Conservation (phyloP, 2,329 filamentous ascomycete species). For the Sarocladiaceae sp. region DNA sequence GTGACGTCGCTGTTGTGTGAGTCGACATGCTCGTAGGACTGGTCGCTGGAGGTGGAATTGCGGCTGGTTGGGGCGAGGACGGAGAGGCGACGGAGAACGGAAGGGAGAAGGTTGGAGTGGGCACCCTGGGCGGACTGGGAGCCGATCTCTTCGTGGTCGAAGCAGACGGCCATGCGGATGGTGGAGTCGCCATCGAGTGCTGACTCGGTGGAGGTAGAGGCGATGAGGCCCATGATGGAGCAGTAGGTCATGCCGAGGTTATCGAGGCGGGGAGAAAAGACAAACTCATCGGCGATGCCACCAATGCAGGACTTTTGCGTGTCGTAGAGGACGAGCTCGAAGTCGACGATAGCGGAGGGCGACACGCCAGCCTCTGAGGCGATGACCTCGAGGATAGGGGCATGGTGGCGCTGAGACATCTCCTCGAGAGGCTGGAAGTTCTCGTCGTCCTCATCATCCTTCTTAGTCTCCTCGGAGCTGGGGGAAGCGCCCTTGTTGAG, state of each 20-base stretch:
- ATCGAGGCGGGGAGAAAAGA: constrained; percentile 92
- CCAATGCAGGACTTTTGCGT: constrained; percentile 87
- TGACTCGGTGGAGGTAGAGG: constrained; percentile 59
- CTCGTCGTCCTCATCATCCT: constrained; percentile 32
- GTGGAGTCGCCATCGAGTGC: constrained; percentile 69
- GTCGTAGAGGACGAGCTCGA: constrained; percentile 95
- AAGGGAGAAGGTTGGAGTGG: constrained; percentile 83
- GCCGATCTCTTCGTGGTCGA: constrained; percentile 97
- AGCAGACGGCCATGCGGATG: constrained; percentile 88
- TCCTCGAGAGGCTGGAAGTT: constrained; percentile 70
- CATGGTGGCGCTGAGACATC: constrained; percentile 79
- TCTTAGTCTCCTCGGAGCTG: constrained; percentile 29
- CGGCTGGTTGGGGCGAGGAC: constrained; percentile 61
- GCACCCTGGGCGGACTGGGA: constrained; percentile 89
- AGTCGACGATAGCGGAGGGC: constrained; percentile 71
- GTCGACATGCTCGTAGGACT: constrained; percentile 48
- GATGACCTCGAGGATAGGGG: constrained; percentile 78
- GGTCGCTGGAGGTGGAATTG: constrained; percentile 57
- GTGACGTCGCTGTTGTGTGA: constrained; percentile 62
- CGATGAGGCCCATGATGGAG: constrained; percentile 76
- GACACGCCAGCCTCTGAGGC: constrained; percentile 67
- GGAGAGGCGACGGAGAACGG: constrained; percentile 79
- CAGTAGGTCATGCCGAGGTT: constrained; percentile 97
- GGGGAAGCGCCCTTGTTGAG: constrained; percentile 67
- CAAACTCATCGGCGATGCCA: constrained; percentile 86